Conservation (phyloP, 352 stramenopile species). For the Phytophthora fragariaefolia region DNA sequence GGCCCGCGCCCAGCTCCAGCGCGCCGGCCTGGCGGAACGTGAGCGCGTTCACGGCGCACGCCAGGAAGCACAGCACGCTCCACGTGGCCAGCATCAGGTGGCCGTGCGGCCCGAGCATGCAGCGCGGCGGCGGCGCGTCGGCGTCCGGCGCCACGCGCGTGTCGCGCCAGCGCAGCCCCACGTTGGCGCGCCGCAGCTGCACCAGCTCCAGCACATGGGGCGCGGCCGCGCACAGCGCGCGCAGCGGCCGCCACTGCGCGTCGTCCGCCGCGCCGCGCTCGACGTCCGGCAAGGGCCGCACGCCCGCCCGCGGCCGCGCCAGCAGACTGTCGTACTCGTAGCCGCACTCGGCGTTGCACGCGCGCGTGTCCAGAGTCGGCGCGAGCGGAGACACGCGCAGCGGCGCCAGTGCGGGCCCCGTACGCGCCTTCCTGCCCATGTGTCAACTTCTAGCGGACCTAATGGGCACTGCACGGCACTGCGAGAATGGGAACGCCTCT, state of each 20-base stretch:
- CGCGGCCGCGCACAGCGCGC: conserved; percentile 11
- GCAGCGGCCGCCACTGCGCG: conserved; percentile 34
- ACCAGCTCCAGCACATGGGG: conserved; percentile 53
- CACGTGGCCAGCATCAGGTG: conserved; percentile 75
- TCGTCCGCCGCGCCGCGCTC: conserved; percentile 9
- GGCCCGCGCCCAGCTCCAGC: conserved; percentile 51
- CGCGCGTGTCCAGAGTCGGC: conserved; percentile 31
- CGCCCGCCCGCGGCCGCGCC: conserved; percentile 12
- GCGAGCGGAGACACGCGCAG: conserved; percentile 26
- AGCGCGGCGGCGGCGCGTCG: conserved; percentile 40
- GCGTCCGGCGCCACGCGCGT: conserved; percentile 9
- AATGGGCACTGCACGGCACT: too few relatives aligned
- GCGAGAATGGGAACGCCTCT: too few relatives aligned
- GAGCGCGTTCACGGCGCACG: conserved; percentile 53
- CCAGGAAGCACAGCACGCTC: conserved; percentile 52
- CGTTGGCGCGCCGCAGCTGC: conserved; percentile 62
- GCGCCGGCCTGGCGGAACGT: conserved; percentile 52
- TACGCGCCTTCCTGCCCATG: background rate
- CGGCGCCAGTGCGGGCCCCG: conserved; percentile 23
- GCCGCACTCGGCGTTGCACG: conserved; percentile 24
- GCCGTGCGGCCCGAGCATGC: conserved; percentile 81
- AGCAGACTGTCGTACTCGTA: conserved; percentile 44
- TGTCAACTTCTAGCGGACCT: too few relatives aligned
- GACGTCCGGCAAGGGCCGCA: conserved; percentile 34
- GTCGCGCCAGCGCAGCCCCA: conserved; percentile 51